Base-by-base conservation (phyloP, 164 flowering plant genomes). In the Saururus chinensis region DNA sequence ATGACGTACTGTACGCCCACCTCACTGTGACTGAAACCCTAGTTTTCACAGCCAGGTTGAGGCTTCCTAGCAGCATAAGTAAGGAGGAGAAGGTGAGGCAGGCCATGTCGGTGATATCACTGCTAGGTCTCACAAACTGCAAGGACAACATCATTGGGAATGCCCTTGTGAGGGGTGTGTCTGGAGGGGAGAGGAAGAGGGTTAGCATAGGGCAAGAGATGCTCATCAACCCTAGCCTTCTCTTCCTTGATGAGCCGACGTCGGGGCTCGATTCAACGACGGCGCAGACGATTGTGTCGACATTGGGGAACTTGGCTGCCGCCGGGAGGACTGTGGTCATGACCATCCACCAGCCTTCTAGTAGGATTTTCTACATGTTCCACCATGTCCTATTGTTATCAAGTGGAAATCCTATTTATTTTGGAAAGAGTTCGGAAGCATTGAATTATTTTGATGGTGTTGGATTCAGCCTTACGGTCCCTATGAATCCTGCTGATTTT, bases 321-420 rank as follows among this genome's bases (percentile, higher is more conserved):
- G 85, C 80, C 1, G 86, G 96, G 10, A 66, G 88, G 40, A 87
- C 91, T 0, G 48, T 89, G 6, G 83, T 78, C 51, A 77, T 77
- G 80, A 84, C 87, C 0, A 83, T 89, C 3, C 96, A 89, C 59
- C 96, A 89, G 67, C 93, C 96, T 51, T 83, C 89, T 4, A 86
- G 91, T 60, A 66, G 89, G 62, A 51, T 89, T 0, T 87, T 78
- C 59, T 80, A 87, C 63, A 75, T 87, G 89, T 87, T 89, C 61
- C 78, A 89, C 59, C 83, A 84, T 74, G 82, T 85, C 26, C 17
- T 89, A 40, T 24, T 87, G 56, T 55, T 84, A 20, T 82, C 88
- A 0, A 86, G 84, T 41, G 96, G 96, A 0, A 71, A 75, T n/a
- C 64, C 82, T 14, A 1, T 89, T 53, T 89, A 82, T 51, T 84